phyloP scores from a whole-genome alignment of 768 basidiomycete species.

The Crucibulum laeve region DNA sequence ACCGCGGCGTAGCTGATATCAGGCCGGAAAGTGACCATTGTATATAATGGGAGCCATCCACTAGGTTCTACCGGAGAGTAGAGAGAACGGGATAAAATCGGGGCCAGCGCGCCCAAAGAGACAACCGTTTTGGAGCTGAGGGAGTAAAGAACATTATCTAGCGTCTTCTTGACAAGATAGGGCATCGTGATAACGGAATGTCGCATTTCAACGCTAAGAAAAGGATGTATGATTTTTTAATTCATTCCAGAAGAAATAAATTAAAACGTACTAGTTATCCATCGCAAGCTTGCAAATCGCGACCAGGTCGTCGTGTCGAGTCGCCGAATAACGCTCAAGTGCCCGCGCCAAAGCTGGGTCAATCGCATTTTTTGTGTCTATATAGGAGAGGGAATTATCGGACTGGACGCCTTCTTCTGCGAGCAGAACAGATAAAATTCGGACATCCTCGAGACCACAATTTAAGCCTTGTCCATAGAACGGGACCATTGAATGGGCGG shows the following conservation, averaged over 20 bases:
- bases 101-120: constrained; percentile 41
- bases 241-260: constrained; percentile 5
- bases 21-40: constrained; percentile 97
- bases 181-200: constrained; percentile 80
- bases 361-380: constrained; percentile 28
- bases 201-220: constrained; percentile 85
- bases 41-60: constrained; percentile 93
- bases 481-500: constrained; percentile 98
- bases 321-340: constrained; percentile 74
- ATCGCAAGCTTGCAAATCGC: constrained; percentile 92
- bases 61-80: constrained; percentile 56
- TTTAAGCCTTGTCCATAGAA: constrained; percentile 98
- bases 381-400: constrained; percentile 22
- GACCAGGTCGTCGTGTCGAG: constrained; percentile 81
- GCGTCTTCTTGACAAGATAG: constrained; percentile 73
- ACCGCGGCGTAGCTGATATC: constrained; percentile 90
- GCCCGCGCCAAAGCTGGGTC: constrained; percentile 63
- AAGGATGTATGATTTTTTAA: constrained; percentile 16
- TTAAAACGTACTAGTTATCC: constrained; percentile 86
- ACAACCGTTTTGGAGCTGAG: constrained; percentile 48
- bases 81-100: constrained; percentile 42
- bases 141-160: constrained; percentile 73
- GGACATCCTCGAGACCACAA: constrained; percentile 95
- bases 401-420: constrained; percentile 64
- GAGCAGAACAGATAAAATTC: constrained; percentile 76